These are phyloP conservation scores for Yamadazyma trypodendri DNA, from an alignment of 1,139 yeast genomes.

Conservation along the genomic window DNA sequence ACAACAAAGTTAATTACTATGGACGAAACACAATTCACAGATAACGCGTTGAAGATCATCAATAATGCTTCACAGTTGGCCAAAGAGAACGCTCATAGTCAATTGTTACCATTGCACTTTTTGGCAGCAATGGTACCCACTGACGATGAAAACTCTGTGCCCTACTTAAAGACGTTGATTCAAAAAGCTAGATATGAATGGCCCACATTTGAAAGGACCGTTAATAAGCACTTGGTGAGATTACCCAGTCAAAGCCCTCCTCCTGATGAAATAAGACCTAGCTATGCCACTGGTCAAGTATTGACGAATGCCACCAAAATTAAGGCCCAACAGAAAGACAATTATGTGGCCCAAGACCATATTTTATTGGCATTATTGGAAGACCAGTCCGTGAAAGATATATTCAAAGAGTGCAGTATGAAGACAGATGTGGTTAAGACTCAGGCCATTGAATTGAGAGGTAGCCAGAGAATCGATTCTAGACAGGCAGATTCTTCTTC, in stretches of 20 bases:
- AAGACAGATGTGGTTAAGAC: constrained; percentile 71
- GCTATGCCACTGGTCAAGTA: constrained; percentile 69
- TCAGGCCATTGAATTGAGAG: constrained; percentile 84
- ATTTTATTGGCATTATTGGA: constrained; percentile 80
- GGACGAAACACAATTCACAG: constrained; percentile 83
- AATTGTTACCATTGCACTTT: constrained; percentile 80
- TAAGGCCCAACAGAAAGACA: constrained; percentile 85
- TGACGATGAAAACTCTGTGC: constrained; percentile 65
- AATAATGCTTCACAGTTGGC: constrained; percentile 81
- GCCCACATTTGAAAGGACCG: constrained; percentile 72
- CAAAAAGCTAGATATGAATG: constrained; percentile 91
- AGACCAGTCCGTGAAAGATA: constrained; percentile 64
- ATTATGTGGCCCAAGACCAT: constrained; percentile 93
- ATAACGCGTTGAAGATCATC: constrained; percentile 82
- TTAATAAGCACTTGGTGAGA: constrained; percentile 78
- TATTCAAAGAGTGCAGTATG: constrained; percentile 74
- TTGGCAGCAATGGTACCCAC: constrained; percentile 88
- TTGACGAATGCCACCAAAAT: constrained; percentile 69
- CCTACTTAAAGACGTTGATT: constrained; percentile 78
- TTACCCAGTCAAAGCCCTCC: constrained; percentile 89
- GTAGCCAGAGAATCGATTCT: constrained; percentile 88
- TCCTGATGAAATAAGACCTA: constrained; percentile 70
- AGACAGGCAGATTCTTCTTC: constrained; percentile 91
- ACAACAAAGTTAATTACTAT: constrained; percentile 11
- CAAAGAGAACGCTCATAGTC: constrained; percentile 78